A percentile compares a stretch with the other conserved stretches of the same genome.
These are phyloP conservation scores for Lizanozyma gosingica DNA, from an alignment of 1,139 yeast species.

Conservation along the genomic window DNA sequence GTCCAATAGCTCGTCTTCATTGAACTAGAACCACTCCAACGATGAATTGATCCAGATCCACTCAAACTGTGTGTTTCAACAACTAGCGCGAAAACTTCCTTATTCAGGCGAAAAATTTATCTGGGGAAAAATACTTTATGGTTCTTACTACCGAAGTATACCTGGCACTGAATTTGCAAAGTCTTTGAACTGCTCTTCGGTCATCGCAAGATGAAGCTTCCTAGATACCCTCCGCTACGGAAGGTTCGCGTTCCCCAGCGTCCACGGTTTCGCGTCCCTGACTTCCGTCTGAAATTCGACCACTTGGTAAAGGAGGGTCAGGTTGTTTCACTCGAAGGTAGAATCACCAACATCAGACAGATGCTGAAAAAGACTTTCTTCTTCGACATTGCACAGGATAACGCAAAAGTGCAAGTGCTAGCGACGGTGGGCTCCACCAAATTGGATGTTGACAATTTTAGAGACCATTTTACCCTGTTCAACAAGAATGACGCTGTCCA, in stretches of 20 bases:
- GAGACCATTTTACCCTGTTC: slow-evolving; percentile 33
- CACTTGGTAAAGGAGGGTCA: not conserved
- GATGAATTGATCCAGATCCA: too few species aligned
- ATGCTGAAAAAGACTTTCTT: slow-evolving; percentile 63
- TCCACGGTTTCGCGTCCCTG: slow-evolving; percentile 1
- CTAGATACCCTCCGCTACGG: slow-evolving; percentile 7
- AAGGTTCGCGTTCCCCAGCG: slow-evolving; percentile 1
- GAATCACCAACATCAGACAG: slow-evolving; percentile 45
- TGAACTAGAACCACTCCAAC: too few species aligned
- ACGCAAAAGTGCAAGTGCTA: slow-evolving; percentile 47
- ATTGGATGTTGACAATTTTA: slow-evolving; percentile 35
- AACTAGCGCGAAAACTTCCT: too few species aligned
- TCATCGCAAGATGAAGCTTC: not conserved
- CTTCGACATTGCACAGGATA: slow-evolving; percentile 58
- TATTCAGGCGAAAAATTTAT: too few species aligned
- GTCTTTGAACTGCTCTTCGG: too few species aligned
- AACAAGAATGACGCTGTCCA: slow-evolving; percentile 66
- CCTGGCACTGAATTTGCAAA: too few species aligned
- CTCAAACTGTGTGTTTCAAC: too few species aligned
- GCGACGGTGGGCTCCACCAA: slow-evolving; percentile 25
- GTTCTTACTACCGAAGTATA: too few species aligned
- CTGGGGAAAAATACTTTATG: too few species aligned
- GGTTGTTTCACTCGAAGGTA: slow-evolving; percentile 39
- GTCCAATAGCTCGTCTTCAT: too few species aligned
- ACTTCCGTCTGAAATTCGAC: slow-evolving; percentile 1